Evolutionary conservation across 305 asterid genomes (phyloP), one percentile per base, ranked within the genome.

Genomic region (Caryopteris hybrid): DNA sequence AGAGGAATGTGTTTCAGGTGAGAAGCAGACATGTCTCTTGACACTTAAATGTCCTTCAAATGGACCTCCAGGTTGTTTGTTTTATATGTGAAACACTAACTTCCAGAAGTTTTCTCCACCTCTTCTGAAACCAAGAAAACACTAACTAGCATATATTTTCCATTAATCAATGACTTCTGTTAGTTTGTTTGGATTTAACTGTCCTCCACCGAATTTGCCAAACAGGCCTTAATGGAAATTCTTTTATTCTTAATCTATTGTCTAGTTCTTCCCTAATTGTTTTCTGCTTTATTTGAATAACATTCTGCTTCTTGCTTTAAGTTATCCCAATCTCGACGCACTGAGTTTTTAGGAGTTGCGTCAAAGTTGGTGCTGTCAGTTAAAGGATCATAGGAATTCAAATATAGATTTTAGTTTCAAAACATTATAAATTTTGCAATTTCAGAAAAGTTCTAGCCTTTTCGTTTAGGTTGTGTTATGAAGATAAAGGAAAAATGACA

Each of bases 1-100:
- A 85, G 78, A 83, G 99, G 80, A 88, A 91, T 77, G 92, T 89
- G 34, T 91, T 95, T 78, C 99, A 95, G 99, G 98, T 95, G 61
- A 76, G 81, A 70, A 48, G 33, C 61, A 33, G 20, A 31, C 42
- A 55, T 70, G 64, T 66, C 18, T 54, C 17, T 6, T 31, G 20
- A 48, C 14, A 31, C 10, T 61, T 18, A 13, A 36, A 46, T 39
- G 20, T 27, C 27, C 3, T 61, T 68, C 39, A n/a, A 29, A 62
- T 27, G 33, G 38, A 48, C 20, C 42, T 52, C 23, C 34, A 31
- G 22, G 43, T 33, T 8, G 23, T 48, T 29, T 13, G n/a, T 70
- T 7, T 51, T 34, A 48, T 7, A 0, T 31, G 5, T 31, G 33
- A 31, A 22, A 14, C 41, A 53, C 8, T 47, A 47, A 23, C 17